Evolutionary conservation across 2,329 filamentous ascomycete species (phyloP).

Genomic region (Aspergillus transmontanensis): DNA sequence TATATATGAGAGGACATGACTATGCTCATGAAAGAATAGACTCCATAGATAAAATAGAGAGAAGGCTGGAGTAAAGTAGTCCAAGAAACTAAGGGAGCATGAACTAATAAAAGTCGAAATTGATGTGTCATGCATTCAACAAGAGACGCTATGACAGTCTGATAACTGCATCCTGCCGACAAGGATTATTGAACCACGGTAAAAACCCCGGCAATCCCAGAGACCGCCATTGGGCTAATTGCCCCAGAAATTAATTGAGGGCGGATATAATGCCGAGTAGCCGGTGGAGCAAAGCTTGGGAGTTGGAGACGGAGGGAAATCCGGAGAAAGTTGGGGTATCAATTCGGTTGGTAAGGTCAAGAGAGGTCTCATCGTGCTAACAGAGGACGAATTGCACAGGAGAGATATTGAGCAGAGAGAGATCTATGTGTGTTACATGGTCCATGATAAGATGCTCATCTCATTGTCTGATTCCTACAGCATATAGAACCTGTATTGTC

Average conservation of each 20-base stretch:
- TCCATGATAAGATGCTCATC: background rate
- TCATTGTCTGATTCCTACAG: background rate
- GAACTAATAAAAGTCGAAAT: background rate
- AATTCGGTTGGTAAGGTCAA: background rate
- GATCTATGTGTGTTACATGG: background rate
- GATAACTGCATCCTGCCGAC: slow-evolving; percentile 1
- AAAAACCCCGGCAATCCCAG: slow-evolving; percentile 9
- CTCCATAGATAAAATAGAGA: background rate
- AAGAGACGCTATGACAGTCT: slow-evolving; percentile 3
- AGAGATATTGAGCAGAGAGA: too few relatives aligned
- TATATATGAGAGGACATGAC: background rate
- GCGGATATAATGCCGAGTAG: slow-evolving; percentile 17
- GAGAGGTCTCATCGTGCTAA: background rate
- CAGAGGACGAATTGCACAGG: background rate
- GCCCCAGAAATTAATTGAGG: slow-evolving; percentile 1
- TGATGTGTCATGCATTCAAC: slow-evolving; percentile 15
- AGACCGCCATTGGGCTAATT: slow-evolving; percentile 14
- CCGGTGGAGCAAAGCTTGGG: slow-evolving; percentile 15
- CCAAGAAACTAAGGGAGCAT: background rate
- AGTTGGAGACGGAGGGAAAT: slow-evolving; percentile 4
- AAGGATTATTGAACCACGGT: slow-evolving; percentile 17
- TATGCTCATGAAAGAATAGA: background rate
- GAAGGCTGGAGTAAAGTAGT: background rate
- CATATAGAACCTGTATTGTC: background rate
- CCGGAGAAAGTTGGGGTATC: slow-evolving; percentile 8